Base-by-base conservation (phyloP, 2,329 filamentous ascomycete genomes). In the Clarireedia paspali region DNA sequence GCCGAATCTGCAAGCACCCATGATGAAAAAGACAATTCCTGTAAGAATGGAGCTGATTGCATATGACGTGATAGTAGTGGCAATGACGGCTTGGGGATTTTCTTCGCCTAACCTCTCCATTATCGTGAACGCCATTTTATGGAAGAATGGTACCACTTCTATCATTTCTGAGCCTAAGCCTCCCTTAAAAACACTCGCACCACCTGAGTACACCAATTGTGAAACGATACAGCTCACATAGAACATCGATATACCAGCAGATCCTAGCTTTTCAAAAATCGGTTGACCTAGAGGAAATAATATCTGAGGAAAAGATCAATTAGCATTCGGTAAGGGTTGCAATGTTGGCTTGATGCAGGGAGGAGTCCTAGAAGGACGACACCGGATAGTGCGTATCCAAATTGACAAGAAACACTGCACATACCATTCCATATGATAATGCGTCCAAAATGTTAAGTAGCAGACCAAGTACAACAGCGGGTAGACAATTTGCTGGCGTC, bases 131-230 rank as follows among this genome's bases (percentile, higher is more conserved):
- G 94, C 91, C 92, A 99, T 99, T 67, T 92, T 95, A 73, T 99
- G 94, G 70, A 99, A 97, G 74, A 99, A 99, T 0, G 92, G 94
- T 0, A 99, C 92, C 1, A 97, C 92, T 73, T 99, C 94, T 63
- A 97, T 99, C 84, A 99, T 85, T 71, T 99, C 94, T 2, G 94
- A 97, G 5, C 94, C 94, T 57, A 99, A 84, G 3, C 89, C 91
- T 15, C 94, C 92, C 62, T 82, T 87, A 74, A 99, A 99, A 36
- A 89, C 84, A 66, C 91, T 96, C 0, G 90, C 88, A 3, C 84
- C 85, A 20, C 80, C 79, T 0, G 92, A 96, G 69, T 92, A 97
- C 15, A 90, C 88, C 51, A 99, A 72, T 69, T 99, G 94, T 0
- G 94, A 88, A 42, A 97, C 81, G 60, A 99, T 96, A 56, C 91